Evolutionary conservation across 495 filamentous ascomycete genomes (phyloP), one percentile per base, ranked within the genome.

Genomic region (Xylaria scruposa): DNA sequence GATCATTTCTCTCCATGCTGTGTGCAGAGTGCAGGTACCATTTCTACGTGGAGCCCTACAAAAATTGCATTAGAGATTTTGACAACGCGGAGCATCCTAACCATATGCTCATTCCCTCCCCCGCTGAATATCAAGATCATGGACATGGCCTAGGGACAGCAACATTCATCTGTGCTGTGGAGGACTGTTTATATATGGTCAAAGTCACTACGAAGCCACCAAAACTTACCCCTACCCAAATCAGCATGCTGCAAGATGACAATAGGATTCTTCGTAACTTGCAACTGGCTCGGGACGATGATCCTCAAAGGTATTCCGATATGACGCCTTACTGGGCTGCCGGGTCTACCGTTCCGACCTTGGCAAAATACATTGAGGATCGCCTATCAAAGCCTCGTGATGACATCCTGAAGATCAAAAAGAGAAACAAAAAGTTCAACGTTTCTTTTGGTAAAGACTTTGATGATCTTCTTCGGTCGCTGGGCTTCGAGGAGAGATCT

Each of bases 381-480:
- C 70, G 70, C 13, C 53, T 71, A 13, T 12, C 47, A 33, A 67
- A 66, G 24, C 70, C 61, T 36, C n/a, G 2, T 17, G 51, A 36
- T 0, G 36, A 71, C 15, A 40, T 71, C 8, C 82, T 83, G 46
- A 89, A 88, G 77, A 92, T 95, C 67, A 86, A 89, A 4, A 84
- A 86, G 17, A 80, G 87, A 9, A 95, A 95, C 80, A 94, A 93
- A 78, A 87, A 86, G 19, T 97, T 93, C 74, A 82, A 88, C 64
- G 83, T 90, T 17, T 87, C 89, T 51, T 92, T 95, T 77, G 92
- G 93, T 17, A 81, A 80, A 31, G 84, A 88, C 21, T 93, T 92
- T 77, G 82, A 88, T 68, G 81, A 86, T 42, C 75, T 95, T 44
- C 83, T 95, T 46, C 83, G 84, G 61, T 89, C 87, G 47, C 78